Evolutionary conservation across 1,284 basidiomycete species (phyloP).

Genomic region (Ceratobasidium sp.): DNA sequence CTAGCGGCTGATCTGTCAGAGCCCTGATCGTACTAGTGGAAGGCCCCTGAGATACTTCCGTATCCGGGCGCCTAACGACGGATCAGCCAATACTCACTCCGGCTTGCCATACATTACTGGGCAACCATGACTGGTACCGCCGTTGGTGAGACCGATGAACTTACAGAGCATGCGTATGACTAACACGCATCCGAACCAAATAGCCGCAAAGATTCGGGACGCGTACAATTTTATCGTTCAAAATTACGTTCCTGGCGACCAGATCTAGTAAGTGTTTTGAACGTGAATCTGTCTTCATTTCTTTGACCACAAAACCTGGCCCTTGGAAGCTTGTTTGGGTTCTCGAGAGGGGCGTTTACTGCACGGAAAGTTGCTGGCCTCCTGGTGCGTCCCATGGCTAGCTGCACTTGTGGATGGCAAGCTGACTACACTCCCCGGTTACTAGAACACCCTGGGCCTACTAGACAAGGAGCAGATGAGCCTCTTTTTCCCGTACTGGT

Average conservation of each 20-base stretch:
- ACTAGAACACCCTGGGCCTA: slow-evolving; percentile 21
- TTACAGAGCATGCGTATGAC: not conserved
- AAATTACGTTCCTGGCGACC: slow-evolving; percentile 38
- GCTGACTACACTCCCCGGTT: too few relatives aligned
- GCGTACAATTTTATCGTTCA: slow-evolving; percentile 48
- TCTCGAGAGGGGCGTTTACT: slow-evolving; percentile 47
- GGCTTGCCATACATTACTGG: too few relatives aligned
- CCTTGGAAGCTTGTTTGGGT: slow-evolving; percentile 40
- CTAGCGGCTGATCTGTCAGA: too few relatives aligned
- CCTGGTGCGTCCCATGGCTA: slow-evolving; percentile 20
- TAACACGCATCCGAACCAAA: not conserved
- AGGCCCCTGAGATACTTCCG: too few relatives aligned
- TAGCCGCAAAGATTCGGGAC: slow-evolving; percentile 46
- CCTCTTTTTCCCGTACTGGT: slow-evolving; percentile 38
- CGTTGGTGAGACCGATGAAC: not conserved
- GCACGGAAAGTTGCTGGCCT: slow-evolving; percentile 45
- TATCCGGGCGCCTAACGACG: too few relatives aligned
- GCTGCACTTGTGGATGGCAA: not conserved
- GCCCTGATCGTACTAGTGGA: too few relatives aligned
- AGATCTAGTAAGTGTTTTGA: slow-evolving; percentile 7
- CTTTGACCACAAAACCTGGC: not conserved
- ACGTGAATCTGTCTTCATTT: not conserved
- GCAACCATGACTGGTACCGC: slow-evolving; percentile 1
- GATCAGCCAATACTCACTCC: too few relatives aligned
- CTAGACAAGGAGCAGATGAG: slow-evolving; percentile 39